Percentiles rank a stretch among this genome's conserved stretches.
Evolutionary conservation across 805 yeast species (phyloP).

Genomic region (Schizosaccharomyces lindneri): DNA sequence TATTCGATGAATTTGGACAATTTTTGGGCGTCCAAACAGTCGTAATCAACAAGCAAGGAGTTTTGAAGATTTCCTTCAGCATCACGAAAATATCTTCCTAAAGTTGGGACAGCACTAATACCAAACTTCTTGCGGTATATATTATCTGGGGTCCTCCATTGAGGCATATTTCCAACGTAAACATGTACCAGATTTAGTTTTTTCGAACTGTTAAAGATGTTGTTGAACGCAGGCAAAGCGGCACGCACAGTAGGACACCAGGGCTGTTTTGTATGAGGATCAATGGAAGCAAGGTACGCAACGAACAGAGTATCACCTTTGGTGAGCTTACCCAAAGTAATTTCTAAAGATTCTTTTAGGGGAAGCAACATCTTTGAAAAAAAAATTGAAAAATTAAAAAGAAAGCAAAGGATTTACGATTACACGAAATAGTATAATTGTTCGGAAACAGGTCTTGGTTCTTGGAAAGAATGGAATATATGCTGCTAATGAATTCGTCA

Average conservation of each 20-base stretch:
- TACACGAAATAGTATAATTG: no score
- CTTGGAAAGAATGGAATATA: no score
- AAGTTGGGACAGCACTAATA: not conserved
- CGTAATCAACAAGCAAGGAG: not conserved
- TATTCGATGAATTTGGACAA: not conserved
- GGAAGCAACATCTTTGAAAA: not conserved
- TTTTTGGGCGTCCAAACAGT: not conserved
- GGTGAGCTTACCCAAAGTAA: not conserved
- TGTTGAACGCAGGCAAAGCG: not conserved
- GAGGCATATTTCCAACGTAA: not conserved
- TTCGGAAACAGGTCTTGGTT: no score
- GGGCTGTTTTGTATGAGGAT: constrained; percentile 1
- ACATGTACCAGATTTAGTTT: not conserved
- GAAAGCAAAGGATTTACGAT: no score
- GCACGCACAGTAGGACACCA: constrained; percentile 1
- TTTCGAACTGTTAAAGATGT: not conserved
- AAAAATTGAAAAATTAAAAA: not conserved
- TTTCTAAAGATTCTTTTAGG: not conserved
- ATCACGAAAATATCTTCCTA: not conserved
- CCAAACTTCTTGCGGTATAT: not conserved
- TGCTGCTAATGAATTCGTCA: no score
- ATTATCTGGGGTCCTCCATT: not conserved
- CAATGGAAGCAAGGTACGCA: not conserved
- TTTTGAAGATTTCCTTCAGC: not conserved
- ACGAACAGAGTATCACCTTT: not conserved